Evolutionary conservation across 305 asterid genomes (phyloP).

Genomic region (Caryopteris hybrid): DNA sequence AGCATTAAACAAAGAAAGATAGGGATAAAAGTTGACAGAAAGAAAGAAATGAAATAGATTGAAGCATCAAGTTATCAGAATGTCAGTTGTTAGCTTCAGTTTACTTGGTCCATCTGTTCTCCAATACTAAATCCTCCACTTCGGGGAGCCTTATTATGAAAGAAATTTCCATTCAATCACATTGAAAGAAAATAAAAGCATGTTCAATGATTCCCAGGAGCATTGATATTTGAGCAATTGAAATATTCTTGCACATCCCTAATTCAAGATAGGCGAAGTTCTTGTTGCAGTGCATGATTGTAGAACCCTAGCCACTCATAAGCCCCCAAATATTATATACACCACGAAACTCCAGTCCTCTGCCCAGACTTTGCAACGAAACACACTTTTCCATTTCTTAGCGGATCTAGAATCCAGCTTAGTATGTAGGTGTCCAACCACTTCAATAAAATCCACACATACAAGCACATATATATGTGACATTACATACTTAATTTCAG

Average conservation of each 20-base stretch:
- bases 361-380: not conserved
- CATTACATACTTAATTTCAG: not conserved
- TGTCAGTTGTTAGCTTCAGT: conserved; percentile 1
- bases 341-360: not conserved
- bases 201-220: not conserved
- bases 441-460: not conserved
- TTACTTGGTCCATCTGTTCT: not conserved
- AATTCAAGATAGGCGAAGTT: not conserved
- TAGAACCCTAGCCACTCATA: not conserved
- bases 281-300: not conserved
- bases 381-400: not conserved
- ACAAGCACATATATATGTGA: not conserved
- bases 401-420: not conserved
- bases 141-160: too few species aligned
- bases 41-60: not conserved
- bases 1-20: not conserved
- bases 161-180: conserved; percentile 6
- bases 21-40: not conserved
- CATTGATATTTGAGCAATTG: not conserved
- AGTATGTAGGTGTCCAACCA: not conserved
- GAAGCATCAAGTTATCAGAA: not conserved
- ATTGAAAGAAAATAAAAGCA: not conserved
- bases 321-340: not conserved
- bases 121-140: not conserved
- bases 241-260: not conserved